A percentile compares a stretch with the other conserved stretches of the same genome.
These are phyloP conservation scores for Vigna radiata DNA, from an alignment of 306 rosid species.

Conservation along the genomic window DNA sequence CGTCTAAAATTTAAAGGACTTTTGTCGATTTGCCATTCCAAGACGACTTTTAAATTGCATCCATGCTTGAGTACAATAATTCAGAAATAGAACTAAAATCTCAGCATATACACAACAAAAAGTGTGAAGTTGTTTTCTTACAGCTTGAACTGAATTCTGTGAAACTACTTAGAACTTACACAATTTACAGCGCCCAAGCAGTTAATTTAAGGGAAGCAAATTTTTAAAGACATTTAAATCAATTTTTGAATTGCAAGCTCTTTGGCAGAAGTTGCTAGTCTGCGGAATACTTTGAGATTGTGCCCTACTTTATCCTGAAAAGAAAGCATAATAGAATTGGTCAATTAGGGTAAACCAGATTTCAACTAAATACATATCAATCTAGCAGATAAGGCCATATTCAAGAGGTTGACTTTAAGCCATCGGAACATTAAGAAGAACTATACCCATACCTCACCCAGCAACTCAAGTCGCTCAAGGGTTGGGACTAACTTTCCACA, in stretches of 20 bases:
- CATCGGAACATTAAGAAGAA: conserved; percentile 14
- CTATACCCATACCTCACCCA: conserved; percentile 70
- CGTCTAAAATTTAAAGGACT: no score
- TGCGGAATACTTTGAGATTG: conserved; percentile 78
- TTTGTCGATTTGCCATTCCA: neutral
- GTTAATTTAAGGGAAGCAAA: neutral
- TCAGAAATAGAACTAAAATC: neutral
- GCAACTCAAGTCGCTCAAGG: conserved; percentile 82
- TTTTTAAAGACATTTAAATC: conserved; percentile 1
- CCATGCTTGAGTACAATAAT: neutral
- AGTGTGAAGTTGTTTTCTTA: neutral
- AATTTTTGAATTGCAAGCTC: conserved; percentile 73
- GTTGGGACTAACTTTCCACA: conserved; percentile 74
- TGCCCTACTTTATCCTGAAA: conserved; percentile 87
- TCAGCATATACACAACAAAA: neutral
- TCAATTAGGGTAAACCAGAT: neutral
- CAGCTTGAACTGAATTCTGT: neutral
- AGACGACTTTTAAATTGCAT: neutral
- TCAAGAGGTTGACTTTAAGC: neutral
- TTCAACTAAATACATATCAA: conserved; percentile 13
- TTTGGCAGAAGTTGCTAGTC: conserved; percentile 83
- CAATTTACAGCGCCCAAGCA: conserved; percentile 11
- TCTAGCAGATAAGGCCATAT: neutral
- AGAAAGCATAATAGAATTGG: neutral
- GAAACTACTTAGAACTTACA: neutral